Percentiles rank a stretch among this genome's conserved stretches.
Conservation (phyloP, 805 yeast genomes). For the Metschnikowia anglica region DNA sequence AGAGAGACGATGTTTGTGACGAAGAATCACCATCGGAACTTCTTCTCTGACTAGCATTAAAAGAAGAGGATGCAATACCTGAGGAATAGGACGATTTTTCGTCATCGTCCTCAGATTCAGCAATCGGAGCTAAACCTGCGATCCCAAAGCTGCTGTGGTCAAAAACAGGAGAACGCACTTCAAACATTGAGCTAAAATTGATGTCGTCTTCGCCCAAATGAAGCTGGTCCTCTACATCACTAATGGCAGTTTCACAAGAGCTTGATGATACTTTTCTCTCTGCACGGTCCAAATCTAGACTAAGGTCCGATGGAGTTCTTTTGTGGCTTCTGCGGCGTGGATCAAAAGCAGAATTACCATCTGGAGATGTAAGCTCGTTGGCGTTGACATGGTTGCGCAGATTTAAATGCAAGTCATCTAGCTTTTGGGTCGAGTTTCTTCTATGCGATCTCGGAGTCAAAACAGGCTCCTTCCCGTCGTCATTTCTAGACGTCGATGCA, state of each 20-base stretch:
- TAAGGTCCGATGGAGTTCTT: constrained; percentile 19
- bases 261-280: constrained; percentile 3
- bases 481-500: not conserved
- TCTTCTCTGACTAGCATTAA: constrained; percentile 30
- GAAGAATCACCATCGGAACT: constrained; percentile 9
- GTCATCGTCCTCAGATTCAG: constrained; percentile 32
- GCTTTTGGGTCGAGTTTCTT: constrained; percentile 20
- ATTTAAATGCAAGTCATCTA: constrained; percentile 10
- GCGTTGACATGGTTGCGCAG: too few relatives aligned
- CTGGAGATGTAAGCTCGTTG: too few relatives aligned
- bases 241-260: constrained; percentile 13
- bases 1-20: constrained; percentile 35
- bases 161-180: constrained; percentile 19
- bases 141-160: constrained; percentile 26
- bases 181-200: constrained; percentile 11
- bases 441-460: constrained; percentile 28
- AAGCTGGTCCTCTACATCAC: constrained; percentile 11
- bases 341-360: constrained; percentile 12
- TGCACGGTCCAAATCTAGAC: constrained; percentile 6
- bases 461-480: constrained; percentile 22
- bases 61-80: constrained; percentile 28
- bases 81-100: constrained; percentile 14
- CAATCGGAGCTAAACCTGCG: constrained; percentile 40
- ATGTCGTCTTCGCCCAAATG: constrained; percentile 10
- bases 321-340: constrained; percentile 22